phyloP scores from a whole-genome alignment of 2,329 filamentous ascomycete genomes.

The Pyricularia pennisetigena region DNA sequence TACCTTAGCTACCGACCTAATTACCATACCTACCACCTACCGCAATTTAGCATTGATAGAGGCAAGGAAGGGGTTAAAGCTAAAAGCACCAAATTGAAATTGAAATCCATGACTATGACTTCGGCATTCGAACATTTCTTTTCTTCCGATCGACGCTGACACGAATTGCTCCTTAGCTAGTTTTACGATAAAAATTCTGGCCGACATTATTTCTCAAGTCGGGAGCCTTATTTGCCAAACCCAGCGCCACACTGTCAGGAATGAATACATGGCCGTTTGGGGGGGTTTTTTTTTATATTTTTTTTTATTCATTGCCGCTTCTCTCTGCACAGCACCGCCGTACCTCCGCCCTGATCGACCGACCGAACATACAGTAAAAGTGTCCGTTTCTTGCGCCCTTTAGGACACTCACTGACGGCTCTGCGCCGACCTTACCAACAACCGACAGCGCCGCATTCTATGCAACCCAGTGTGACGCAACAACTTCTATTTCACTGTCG shows the following conservation, averaged over 20 bases:
- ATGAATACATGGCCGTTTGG: background rate
- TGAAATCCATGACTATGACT: background rate
- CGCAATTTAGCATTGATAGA: background rate
- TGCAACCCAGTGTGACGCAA: background rate
- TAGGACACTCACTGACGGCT: background rate
- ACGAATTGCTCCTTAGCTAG: background rate
- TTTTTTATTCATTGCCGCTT: background rate
- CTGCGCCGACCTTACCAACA: background rate
- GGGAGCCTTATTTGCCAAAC: background rate
- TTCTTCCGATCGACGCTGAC: background rate
- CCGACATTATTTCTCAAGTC: background rate
- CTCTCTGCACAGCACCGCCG: background rate
- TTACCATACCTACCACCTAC: too few relatives aligned
- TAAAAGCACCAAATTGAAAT: background rate
- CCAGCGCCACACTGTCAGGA: background rate
- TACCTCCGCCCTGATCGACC: background rate
- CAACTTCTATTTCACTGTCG: background rate
- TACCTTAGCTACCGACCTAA: too few relatives aligned
- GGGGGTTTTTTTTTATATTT: too few relatives aligned
- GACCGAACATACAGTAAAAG: background rate
- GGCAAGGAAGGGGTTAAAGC: background rate
- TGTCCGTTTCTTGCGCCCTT: background rate
- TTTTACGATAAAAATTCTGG: background rate
- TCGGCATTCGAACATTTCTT: background rate
- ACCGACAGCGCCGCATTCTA: background rate